Percentiles rank a stretch among this genome's conserved stretches.
Evolutionary conservation across 352 stramenopile genomes (phyloP).

Genomic region (Phytophthora hibernalis): DNA sequence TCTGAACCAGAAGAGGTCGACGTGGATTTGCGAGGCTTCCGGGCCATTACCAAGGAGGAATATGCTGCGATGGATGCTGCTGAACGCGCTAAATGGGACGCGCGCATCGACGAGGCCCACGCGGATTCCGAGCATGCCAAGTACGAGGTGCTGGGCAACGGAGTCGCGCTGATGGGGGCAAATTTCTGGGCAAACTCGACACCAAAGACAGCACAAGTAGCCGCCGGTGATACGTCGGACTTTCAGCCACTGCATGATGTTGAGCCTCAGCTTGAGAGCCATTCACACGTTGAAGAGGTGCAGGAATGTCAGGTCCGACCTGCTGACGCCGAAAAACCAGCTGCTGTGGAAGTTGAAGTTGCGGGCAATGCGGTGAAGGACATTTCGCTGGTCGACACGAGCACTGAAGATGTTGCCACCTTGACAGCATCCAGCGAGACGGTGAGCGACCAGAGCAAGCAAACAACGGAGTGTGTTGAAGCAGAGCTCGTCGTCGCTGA

Average conservation of each 20-base stretch:
- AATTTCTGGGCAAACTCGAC: conserved; percentile 56
- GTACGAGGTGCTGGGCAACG: conserved; percentile 51
- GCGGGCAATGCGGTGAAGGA: conserved; percentile 7
- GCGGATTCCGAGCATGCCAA: conserved; percentile 45
- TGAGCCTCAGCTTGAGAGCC: background rate
- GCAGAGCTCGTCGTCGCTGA: background rate
- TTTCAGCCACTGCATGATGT: background rate
- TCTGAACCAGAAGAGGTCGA: conserved; percentile 35
- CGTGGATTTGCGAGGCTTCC: conserved; percentile 53
- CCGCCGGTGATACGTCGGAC: background rate
- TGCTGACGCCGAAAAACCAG: conserved; percentile 22
- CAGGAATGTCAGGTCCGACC: background rate
- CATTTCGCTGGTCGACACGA: conserved; percentile 31
- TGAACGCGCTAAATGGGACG: conserved; percentile 65
- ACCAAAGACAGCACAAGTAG: background rate
- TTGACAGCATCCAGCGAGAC: conserved; percentile 1
- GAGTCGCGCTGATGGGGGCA: conserved; percentile 48
- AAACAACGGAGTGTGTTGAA: conserved; percentile 6
- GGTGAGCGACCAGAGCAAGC: background rate
- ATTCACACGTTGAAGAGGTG: conserved; percentile 3
- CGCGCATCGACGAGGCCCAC: conserved; percentile 61
- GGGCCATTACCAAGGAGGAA: conserved; percentile 70
- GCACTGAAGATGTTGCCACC: background rate
- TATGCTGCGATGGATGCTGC: conserved; percentile 53
- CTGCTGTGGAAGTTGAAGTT: conserved; percentile 29